Base-by-base conservation (phyloP, 2,329 filamentous ascomycete genomes). In the Cordyceps militaris region DNA sequence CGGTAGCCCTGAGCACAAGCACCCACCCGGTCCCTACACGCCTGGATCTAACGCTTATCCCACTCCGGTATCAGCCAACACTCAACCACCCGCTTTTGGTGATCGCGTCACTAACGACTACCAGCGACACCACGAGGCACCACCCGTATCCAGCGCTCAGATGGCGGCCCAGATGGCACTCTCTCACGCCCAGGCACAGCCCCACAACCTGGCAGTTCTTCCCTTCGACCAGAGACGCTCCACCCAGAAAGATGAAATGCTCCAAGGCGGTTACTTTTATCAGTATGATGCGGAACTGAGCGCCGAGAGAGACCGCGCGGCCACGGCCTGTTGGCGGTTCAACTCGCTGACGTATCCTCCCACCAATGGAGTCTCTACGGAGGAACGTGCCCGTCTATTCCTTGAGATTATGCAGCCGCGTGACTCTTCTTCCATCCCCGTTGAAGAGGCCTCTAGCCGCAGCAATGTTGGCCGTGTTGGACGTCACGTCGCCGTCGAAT, bases 161-260 rank as follows among this genome's bases (percentile, higher is more conserved):
- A 76, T 78, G 48, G 78, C 79, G n/a, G 81, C 82, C n/a, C 80
- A 83, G 65, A 71, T 83, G 38, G 79, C 83, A 2, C 69, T 85
- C 49, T 81, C 79, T 24, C 81, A 84, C 64, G 72, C 56, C 6
- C 49, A 51, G 21, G 26, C 38, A 32, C 50, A 52, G 19, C 30
- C 79, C 8, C 78, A 80, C 14, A 36, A 42, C 55, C 13, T 57
- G 46, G 19, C 55, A 7, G 55, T 57, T 34, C 46, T 44, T 16
- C 36, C 46, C 4, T 80, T 78, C 59, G 72, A 75, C 2, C 65
- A 67, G 44, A 66, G 70, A 65, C 74, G 79, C 60, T 46, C 55
- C 6, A 87, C 85, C 1, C 90, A 96, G 68, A 94, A 94, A 71
- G 88, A 95, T 60, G 91, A 94, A 69, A 97, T 97, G 93, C 76